Base-by-base conservation (phyloP, 2,329 filamentous ascomycete species). In the Raffaelea albimanens region DNA sequence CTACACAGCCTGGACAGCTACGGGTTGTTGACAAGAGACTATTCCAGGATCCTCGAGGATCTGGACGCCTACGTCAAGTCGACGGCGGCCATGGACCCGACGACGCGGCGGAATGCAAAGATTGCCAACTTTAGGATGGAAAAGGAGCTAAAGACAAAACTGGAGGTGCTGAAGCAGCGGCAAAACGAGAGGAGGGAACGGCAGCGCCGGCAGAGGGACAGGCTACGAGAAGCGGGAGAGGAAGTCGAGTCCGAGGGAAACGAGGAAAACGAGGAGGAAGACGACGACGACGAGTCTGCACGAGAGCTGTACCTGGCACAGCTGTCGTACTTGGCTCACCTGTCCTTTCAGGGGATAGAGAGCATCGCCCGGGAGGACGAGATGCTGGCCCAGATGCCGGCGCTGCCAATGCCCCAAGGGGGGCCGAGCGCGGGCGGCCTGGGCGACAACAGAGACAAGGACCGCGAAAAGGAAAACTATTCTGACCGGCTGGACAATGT, bases 331-430 rank as follows among this genome's bases (percentile, higher is more conserved):
- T 80, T 76, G 58, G 77, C 83, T 3, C 87, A 96, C 63, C 80
- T 85, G 61, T 75, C 89, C 5, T 94, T 97, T 58, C 85, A 93
- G 61, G 77, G 82, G 0, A 76, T 98, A n/a, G 93, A 97, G 63
- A 80, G 86, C 18, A 74, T 96, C 49, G 86, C 85, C 38, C 84
- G 87, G 56, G 93, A 98, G 67, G 64, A 88, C 48, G 81, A 90
- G 50, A 85, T 98, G 55, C 72, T 98, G 16, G 81, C 84, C 2
- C 75, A 83, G 56, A 87, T 87, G 34, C 87, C 85, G 45, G 73
- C 62, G 57, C 75, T 64, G 25, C 65, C 59, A 53, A 62, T 57
- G 53, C 66, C 55, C 55, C 34, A 38, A 8, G 34, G 34, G 69
- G 52, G 59, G 66, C 48, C 67, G 77, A 69, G 53, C 56, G 87